Percentiles rank a stretch among this genome's conserved stretches.
Evolutionary conservation across 2,329 filamentous ascomycete genomes (phyloP).

Genomic region (Colletotrichum eleusines): DNA sequence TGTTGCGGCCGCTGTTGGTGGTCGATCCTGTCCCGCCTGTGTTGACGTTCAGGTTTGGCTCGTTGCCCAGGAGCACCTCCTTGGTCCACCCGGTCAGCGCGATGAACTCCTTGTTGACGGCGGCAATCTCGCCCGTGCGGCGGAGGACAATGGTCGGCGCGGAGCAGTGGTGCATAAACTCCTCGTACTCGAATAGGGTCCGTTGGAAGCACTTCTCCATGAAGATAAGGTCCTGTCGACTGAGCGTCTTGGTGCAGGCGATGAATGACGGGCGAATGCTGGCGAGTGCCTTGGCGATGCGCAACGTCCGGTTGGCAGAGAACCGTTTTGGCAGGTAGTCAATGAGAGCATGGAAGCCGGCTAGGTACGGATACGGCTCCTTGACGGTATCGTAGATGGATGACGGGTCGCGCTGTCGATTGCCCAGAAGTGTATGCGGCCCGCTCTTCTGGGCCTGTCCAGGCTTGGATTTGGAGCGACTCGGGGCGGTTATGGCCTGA

Average conservation of each 20-base stretch:
- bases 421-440: conserved; percentile 66
- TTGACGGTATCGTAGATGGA: conserved; percentile 90
- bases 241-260: conserved; percentile 89
- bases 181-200: conserved; percentile 91
- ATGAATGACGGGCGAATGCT: conserved; percentile 95
- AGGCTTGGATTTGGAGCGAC: conserved; percentile 59
- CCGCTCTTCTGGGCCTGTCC: conserved; percentile 55
- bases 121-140: conserved; percentile 93
- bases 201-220: conserved; percentile 98
- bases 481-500: conserved; percentile 47
- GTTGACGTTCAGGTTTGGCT: conserved; percentile 90
- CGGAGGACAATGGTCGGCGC: conserved; percentile 93
- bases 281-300: conserved; percentile 88
- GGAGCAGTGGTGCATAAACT: conserved; percentile 88
- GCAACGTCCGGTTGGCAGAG: conserved; percentile 78
- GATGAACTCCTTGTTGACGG: conserved; percentile 96
- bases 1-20: conserved; percentile 57
- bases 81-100: conserved; percentile 95
- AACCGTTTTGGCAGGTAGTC: conserved; percentile 84
- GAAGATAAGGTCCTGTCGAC: conserved; percentile 89
- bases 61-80: conserved; percentile 87
- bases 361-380: conserved; percentile 91
- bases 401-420: conserved; percentile 78
- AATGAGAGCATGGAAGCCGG: conserved; percentile 89
- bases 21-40: conserved; percentile 66